These are phyloP conservation scores for Annulohypoxylon bovei DNA, from an alignment of 495 filamentous ascomycete species.

Conservation along the genomic window DNA sequence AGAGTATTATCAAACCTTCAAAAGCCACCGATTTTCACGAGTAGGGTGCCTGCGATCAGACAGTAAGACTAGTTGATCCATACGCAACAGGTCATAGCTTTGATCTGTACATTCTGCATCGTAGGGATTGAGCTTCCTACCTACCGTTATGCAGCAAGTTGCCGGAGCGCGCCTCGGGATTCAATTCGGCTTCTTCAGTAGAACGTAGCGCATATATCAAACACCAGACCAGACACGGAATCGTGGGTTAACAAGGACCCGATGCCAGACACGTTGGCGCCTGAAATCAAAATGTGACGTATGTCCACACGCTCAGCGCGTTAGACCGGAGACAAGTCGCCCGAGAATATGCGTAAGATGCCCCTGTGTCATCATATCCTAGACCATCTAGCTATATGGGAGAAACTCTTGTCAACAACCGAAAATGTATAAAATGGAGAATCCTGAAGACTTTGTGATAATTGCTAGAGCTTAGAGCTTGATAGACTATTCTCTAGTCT, in stretches of 20 bases:
- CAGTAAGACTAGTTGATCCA: not conserved
- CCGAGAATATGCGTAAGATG: slow-evolving; percentile 5
- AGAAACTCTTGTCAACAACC: not conserved
- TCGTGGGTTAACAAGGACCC: slow-evolving; percentile 3
- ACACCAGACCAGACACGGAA: not conserved
- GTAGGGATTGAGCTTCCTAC: not conserved
- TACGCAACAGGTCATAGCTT: not conserved
- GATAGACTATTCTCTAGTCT: not conserved
- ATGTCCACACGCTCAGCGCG: slow-evolving; percentile 10
- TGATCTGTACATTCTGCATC: not conserved
- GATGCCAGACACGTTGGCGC: slow-evolving; percentile 10
- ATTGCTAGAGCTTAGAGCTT: not conserved
- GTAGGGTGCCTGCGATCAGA: not conserved
- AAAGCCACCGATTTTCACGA: not conserved
- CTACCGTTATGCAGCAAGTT: not conserved
- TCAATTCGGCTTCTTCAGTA: slow-evolving; percentile 8
- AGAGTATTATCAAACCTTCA: not conserved
- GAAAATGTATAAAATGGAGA: not conserved
- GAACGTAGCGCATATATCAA: not conserved
- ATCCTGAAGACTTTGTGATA: not conserved
- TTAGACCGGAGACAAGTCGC: slow-evolving; percentile 22
- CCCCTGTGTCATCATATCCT: not conserved
- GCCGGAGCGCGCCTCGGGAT: slow-evolving; percentile 6
- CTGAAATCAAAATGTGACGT: slow-evolving; percentile 31
- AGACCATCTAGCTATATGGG: not conserved